Conservation (phyloP, 1,284 basidiomycete genomes). For the Cryptococcus sp. region DNA sequence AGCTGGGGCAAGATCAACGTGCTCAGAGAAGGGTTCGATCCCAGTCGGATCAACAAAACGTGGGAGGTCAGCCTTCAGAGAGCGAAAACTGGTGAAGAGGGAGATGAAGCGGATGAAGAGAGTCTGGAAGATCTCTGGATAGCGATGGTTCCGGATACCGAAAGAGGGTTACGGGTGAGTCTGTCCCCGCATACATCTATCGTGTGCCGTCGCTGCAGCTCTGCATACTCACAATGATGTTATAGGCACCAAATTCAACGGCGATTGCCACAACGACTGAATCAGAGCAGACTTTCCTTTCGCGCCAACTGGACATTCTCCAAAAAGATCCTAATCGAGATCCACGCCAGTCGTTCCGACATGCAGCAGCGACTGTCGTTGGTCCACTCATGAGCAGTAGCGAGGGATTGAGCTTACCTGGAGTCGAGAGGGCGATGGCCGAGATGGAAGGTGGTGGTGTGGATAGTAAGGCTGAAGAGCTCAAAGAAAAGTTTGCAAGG, state of each 20-base stretch:
- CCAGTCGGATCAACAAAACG: constrained; percentile 73
- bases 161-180: constrained; percentile 37
- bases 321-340: constrained; percentile 83
- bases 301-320: constrained; percentile 84
- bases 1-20: constrained; percentile 95
- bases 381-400: constrained; percentile 76
- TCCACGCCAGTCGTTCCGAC: constrained; percentile 80
- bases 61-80: constrained; percentile 64
- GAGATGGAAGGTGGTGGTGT: constrained; percentile 72
- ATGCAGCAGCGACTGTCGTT: constrained; percentile 71
- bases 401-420: constrained; percentile 75
- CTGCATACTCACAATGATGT: neutral
- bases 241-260: no score
- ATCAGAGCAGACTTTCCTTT: constrained; percentile 82
- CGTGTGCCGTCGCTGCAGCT: neutral
- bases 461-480: constrained; percentile 28
- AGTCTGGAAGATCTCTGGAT: constrained; percentile 49
- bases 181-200: neutral
- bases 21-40: constrained; percentile 87
- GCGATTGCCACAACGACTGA: constrained; percentile 41
- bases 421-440: constrained; percentile 77
- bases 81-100: constrained; percentile 30
- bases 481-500: constrained; percentile 46
- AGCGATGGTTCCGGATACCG: constrained; percentile 50
- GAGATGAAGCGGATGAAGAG: constrained; percentile 53